Conservation (phyloP, 257 asterid genomes). For the Prunella vulgaris region DNA sequence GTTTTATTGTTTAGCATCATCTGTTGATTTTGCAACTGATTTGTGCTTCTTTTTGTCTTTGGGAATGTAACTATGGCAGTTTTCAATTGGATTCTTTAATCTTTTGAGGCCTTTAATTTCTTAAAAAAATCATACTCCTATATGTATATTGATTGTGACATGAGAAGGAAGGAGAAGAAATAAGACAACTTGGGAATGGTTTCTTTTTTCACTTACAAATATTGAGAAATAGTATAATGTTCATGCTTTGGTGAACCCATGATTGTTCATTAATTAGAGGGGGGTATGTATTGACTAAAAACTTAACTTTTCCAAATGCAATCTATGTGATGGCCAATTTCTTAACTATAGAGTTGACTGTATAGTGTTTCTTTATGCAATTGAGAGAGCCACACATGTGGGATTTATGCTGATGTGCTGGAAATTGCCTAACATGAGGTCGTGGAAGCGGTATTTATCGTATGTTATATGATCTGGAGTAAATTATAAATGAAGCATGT, state of each 20-base stretch:
- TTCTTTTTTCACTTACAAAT: not conserved
- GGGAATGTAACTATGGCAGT: not conserved
- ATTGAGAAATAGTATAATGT: too few species aligned
- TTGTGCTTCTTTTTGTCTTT: not conserved
- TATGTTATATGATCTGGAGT: not conserved
- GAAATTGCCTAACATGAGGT: not conserved
- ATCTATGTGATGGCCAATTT: not conserved
- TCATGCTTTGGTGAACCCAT: not conserved
- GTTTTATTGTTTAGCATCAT: not conserved
- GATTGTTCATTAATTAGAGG: not conserved
- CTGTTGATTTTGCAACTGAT: not conserved
- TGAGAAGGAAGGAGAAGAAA: not conserved
- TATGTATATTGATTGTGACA: not conserved
- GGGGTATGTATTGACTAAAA: not conserved
- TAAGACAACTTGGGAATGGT: too few species aligned
- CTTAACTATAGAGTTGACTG: not conserved
- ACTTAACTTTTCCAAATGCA: not conserved
- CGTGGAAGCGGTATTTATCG: not conserved
- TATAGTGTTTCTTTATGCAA: not conserved
- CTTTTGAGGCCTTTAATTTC: not conserved
- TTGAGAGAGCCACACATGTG: not conserved
- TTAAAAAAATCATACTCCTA: not conserved
- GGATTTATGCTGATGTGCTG: not conserved
- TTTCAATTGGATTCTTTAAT: not conserved
- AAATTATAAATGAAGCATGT: not conserved